phyloP scores from a whole-genome alignment of 1,139 yeast species.

The Geotrichum carabidarum region DNA sequence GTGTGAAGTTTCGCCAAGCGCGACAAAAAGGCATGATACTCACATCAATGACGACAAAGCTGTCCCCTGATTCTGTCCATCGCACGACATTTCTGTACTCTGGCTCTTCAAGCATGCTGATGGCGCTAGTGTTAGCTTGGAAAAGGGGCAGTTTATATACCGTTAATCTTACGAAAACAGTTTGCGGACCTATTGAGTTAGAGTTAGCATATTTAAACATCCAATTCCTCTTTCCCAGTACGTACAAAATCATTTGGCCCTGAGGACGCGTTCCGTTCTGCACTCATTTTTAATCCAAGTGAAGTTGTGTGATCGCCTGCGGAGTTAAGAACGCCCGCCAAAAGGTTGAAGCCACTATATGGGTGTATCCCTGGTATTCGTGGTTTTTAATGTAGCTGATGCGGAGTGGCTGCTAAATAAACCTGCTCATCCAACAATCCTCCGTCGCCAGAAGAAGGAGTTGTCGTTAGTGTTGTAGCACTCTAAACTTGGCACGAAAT shows the following conservation, averaged over 20 bases:
- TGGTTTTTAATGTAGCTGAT: too few relatives aligned
- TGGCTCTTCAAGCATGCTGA: conserved; percentile 77
- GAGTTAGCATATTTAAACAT: not conserved
- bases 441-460: too few relatives aligned
- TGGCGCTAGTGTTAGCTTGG: not conserved
- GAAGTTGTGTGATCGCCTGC: too few relatives aligned
- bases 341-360: too few relatives aligned
- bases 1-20: not conserved
- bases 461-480: not conserved
- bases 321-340: too few relatives aligned
- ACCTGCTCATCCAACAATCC: too few relatives aligned
- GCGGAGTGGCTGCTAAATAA: too few relatives aligned
- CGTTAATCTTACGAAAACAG: conserved; percentile 24
- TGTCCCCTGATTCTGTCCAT: conserved; percentile 80
- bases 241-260: conserved; percentile 27
- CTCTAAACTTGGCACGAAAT: too few relatives aligned
- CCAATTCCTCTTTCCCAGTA: conserved; percentile 5
- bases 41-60: conserved; percentile 75
- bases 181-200: conserved; percentile 24
- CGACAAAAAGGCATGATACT: conserved; percentile 14
- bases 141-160: not conserved
- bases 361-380: too few relatives aligned
- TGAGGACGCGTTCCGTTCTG: not conserved
- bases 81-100: conserved; percentile 65
- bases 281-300: not conserved